These are phyloP conservation scores for Metschnikowia anglica DNA, from an alignment of 805 yeast genomes.

Conservation along the genomic window DNA sequence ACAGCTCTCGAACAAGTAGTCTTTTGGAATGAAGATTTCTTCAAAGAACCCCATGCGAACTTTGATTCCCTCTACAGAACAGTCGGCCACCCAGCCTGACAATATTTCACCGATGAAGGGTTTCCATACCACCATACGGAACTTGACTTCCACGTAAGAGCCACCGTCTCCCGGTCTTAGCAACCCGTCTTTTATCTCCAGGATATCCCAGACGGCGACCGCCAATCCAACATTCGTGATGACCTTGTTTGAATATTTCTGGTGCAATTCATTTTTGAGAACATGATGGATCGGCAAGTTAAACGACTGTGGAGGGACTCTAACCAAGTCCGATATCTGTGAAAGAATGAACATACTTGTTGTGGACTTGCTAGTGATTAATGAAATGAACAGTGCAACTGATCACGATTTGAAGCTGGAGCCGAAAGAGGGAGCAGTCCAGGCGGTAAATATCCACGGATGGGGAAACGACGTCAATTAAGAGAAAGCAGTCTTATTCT, in stretches of 20 bases:
- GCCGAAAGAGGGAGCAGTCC: background rate
- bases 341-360: slow-evolving; percentile 82
- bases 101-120: slow-evolving; percentile 94
- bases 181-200: slow-evolving; percentile 82
- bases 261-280: slow-evolving; percentile 74
- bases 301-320: slow-evolving; percentile 86
- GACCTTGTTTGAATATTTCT: slow-evolving; percentile 82
- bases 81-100: slow-evolving; percentile 89
- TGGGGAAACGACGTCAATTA: too few relatives aligned
- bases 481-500: too few relatives aligned
- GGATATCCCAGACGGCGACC: slow-evolving; percentile 78
- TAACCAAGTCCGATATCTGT: slow-evolving; percentile 75
- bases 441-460: too few relatives aligned
- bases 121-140: slow-evolving; percentile 79
- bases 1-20: slow-evolving; percentile 76
- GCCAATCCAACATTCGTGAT: slow-evolving; percentile 83
- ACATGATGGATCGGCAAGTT: slow-evolving; percentile 69
- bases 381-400: background rate
- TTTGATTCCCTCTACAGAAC: slow-evolving; percentile 84
- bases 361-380: background rate
- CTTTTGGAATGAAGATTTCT: slow-evolving; percentile 85
- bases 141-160: slow-evolving; percentile 68
- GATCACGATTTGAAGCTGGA: background rate
- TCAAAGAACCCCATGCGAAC: slow-evolving; percentile 85
- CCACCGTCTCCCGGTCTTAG: slow-evolving; percentile 95